Evolutionary conservation across 352 stramenopile species (phyloP).

Genomic region (Phytophthora chlamydospora): DNA sequence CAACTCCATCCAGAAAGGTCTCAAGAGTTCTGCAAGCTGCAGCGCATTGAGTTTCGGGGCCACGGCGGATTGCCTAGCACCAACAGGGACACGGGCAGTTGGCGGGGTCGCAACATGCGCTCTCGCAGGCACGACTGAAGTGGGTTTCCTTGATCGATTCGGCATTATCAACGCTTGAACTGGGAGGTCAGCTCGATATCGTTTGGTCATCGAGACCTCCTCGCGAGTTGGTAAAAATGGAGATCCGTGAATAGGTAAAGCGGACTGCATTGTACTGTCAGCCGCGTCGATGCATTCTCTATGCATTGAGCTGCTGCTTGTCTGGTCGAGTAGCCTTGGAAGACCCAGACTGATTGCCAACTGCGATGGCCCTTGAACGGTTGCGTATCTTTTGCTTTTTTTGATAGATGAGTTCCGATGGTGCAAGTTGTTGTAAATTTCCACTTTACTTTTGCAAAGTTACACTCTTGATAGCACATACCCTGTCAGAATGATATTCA

Average conservation of each 20-base stretch:
- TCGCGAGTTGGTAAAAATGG: constrained; percentile 12
- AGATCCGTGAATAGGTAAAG: constrained; percentile 10
- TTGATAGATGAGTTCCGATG: too few relatives aligned
- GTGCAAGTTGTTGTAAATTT: too few relatives aligned
- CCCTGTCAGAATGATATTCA: too few relatives aligned
- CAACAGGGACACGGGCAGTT: not conserved
- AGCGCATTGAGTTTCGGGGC: constrained; percentile 44
- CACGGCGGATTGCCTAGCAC: not conserved
- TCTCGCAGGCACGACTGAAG: constrained; percentile 4
- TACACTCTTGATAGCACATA: too few relatives aligned
- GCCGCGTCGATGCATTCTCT: too few relatives aligned
- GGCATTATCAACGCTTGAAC: constrained; percentile 9
- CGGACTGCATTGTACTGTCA: too few relatives aligned
- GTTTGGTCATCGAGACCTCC: not conserved
- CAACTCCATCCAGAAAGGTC: constrained; percentile 58
- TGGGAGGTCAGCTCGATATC: not conserved
- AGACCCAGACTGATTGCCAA: too few relatives aligned
- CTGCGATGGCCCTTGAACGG: too few relatives aligned
- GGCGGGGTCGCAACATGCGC: constrained; percentile 1
- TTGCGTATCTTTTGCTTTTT: too few relatives aligned
- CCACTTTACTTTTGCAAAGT: too few relatives aligned
- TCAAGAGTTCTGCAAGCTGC: constrained; percentile 49
- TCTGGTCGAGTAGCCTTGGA: too few relatives aligned
- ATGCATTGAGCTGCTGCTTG: too few relatives aligned
- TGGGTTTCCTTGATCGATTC: constrained; percentile 12